Percentiles rank a stretch among this genome's conserved stretches.
These are phyloP conservation scores for Phanerochaete carnosa DNA, from an alignment of 768 basidiomycete genomes.

Conservation along the genomic window DNA sequence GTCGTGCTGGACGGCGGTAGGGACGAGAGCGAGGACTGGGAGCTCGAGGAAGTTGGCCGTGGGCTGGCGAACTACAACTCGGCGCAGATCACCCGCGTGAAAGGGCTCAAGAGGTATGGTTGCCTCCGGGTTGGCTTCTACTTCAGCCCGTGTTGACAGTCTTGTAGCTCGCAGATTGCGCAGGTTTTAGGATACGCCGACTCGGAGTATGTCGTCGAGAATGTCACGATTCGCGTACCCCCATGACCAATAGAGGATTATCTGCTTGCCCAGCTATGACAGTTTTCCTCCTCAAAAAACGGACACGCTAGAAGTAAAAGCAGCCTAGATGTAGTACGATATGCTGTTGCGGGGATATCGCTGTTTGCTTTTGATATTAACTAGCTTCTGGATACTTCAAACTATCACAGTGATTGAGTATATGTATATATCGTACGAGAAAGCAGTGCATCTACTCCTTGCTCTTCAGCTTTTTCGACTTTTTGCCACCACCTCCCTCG, in stretches of 20 bases:
- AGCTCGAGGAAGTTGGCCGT: slow-evolving; percentile 87
- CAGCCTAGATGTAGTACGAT: neutral
- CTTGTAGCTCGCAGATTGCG: slow-evolving; percentile 69
- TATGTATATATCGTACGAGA: neutral
- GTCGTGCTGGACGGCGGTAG: slow-evolving; percentile 23
- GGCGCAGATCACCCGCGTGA: slow-evolving; percentile 82
- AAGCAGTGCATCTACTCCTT: slow-evolving; percentile 17
- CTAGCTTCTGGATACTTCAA: neutral
- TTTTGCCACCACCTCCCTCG: slow-evolving; percentile 20
- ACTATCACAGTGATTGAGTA: no score
- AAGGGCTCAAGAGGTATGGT: slow-evolving; percentile 87
- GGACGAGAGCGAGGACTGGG: slow-evolving; percentile 51
- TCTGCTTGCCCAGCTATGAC: no score
- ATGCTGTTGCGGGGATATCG: neutral
- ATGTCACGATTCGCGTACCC: slow-evolving; percentile 74
- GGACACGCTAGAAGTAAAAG: neutral
- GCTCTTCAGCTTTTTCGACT: slow-evolving; percentile 27
- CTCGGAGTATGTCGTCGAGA: slow-evolving; percentile 96
- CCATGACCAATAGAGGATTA: slow-evolving; percentile 32
- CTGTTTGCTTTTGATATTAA: neutral
- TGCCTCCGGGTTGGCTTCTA: no score
- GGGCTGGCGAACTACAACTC: slow-evolving; percentile 97
- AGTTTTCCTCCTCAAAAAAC: neutral
- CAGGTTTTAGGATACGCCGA: slow-evolving; percentile 90
- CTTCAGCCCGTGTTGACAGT: neutral